These are phyloP conservation scores for Halenospora varia DNA, from an alignment of 495 filamentous ascomycete genomes.

Conservation along the genomic window DNA sequence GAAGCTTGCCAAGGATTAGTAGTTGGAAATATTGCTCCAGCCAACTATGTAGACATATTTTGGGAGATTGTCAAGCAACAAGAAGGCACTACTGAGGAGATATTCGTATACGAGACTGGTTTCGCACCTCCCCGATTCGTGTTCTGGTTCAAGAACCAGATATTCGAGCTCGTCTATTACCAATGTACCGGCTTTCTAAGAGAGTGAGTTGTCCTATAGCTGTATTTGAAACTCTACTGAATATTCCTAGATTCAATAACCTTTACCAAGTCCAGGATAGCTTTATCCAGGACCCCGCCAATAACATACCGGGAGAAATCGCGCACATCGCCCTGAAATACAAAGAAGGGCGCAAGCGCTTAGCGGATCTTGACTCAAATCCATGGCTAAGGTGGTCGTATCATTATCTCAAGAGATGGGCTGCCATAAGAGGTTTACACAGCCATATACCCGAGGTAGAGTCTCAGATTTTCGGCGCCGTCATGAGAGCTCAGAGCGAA, in stretches of 20 bases:
- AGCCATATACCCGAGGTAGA: background rate
- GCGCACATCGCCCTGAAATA: background rate
- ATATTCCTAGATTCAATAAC: background rate
- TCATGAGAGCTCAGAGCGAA: too few relatives aligned
- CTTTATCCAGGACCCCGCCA: constrained; percentile 1
- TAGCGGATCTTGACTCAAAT: background rate
- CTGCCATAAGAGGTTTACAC: background rate
- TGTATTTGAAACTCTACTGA: background rate
- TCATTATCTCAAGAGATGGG: background rate
- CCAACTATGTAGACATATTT: constrained; percentile 4
- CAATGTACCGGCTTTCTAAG: constrained; percentile 10
- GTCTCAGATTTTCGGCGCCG: background rate
- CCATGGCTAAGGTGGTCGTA: background rate
- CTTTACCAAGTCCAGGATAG: background rate
- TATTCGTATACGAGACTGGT: constrained; percentile 6
- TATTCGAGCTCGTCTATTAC: constrained; percentile 11
- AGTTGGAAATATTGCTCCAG: constrained; percentile 1
- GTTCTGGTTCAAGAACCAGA: constrained; percentile 1
- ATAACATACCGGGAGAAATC: background rate
- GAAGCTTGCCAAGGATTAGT: constrained; percentile 2
- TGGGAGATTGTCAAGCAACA: constrained; percentile 6
- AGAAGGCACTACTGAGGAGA: background rate
- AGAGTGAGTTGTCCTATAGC: constrained; percentile 1
- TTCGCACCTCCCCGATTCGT: background rate
- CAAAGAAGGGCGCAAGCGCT: background rate